Evolutionary conservation across 2,329 filamentous ascomycete genomes (phyloP), one percentile per base, ranked within the genome.

Genomic region (Didymella pinodella): DNA sequence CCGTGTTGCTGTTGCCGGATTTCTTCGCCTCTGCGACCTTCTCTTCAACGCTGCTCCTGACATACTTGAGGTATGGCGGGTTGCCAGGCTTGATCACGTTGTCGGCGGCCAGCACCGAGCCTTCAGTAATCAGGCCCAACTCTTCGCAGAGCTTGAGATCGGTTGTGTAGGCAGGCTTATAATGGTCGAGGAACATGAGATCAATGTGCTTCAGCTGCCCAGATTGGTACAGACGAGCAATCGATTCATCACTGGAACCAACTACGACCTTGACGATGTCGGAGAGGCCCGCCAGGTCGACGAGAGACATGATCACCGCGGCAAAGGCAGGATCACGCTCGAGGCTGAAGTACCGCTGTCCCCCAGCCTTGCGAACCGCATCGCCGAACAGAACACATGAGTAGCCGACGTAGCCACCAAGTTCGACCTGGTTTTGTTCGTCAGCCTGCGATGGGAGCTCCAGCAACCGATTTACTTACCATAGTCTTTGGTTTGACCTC

Each of bases 341-440:
- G 5, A 95, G 79, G 66, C 87, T 90, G 73, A 85, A 88, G 77
- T 92, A 93, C 25, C 81, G 79, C 64, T 83, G 81, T 3, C 89
- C 90, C 11, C 88, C 89, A 3, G 83, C 84, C 48, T 83, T 81
- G 57, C 85, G 84, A 16, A 91, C 79, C 0, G 88, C 88, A 34
- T 86, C 82, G 44, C 86, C 90, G 70, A 93, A 94, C 1, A 92
- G 81, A 59, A 95, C 87, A 59, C 88, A 88, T 0, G 91, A 94
- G 80, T 95, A 95, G 41, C 91, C 91, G 20, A 93, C 84, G 75
- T 94, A 95, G 48, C 90, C 89, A 46, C 92, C 91, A 0, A 95
- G 82, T 73, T 96, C 91, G 46, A 94, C 83, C 80, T 82, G 57
- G 40, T 40, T 7, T 36, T 18, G 14, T 31, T 32, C 40, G 55